Percentiles rank a stretch among this genome's conserved stretches.
phyloP scores from a whole-genome alignment of 805 yeast species.

The Saturnispora silvae region DNA sequence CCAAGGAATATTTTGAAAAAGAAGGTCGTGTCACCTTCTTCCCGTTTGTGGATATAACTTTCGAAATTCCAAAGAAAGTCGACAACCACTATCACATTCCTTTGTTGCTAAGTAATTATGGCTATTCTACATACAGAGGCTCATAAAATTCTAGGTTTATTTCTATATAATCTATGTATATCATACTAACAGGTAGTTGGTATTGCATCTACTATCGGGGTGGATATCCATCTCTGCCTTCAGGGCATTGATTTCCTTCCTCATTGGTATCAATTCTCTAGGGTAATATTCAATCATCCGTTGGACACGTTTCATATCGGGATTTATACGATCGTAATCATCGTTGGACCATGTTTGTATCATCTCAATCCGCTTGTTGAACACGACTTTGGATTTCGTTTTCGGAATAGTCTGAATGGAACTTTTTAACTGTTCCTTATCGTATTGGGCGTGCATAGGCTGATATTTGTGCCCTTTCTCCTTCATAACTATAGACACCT shows the following conservation, averaged over 20 bases:
- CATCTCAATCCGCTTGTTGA: not conserved
- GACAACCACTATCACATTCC: constrained; percentile 88
- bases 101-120: constrained; percentile 67
- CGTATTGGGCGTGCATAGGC: not conserved
- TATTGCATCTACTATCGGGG: constrained; percentile 44
- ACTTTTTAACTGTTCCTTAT: not conserved
- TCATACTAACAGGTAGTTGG: constrained; percentile 50
- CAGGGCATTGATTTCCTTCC: constrained; percentile 53
- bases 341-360: constrained; percentile 40
- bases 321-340: constrained; percentile 45
- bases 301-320: constrained; percentile 37
- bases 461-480: not conserved
- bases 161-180: not conserved
- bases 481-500: not conserved
- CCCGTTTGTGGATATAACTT: constrained; percentile 77
- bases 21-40: constrained; percentile 49
- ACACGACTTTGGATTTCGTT: not conserved
- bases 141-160: constrained; percentile 12
- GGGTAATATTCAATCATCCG: constrained; percentile 37
- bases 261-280: constrained; percentile 40
- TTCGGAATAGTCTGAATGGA: not conserved
- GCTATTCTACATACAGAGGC: constrained; percentile 89
- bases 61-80: constrained; percentile 55
- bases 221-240: constrained; percentile 63
- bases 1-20: constrained; percentile 50